A percentile compares a stretch with the other conserved stretches of the same genome.
Evolutionary conservation across 352 stramenopile genomes (phyloP).

Genomic region (Phytopythium chamaehyphon): DNA sequence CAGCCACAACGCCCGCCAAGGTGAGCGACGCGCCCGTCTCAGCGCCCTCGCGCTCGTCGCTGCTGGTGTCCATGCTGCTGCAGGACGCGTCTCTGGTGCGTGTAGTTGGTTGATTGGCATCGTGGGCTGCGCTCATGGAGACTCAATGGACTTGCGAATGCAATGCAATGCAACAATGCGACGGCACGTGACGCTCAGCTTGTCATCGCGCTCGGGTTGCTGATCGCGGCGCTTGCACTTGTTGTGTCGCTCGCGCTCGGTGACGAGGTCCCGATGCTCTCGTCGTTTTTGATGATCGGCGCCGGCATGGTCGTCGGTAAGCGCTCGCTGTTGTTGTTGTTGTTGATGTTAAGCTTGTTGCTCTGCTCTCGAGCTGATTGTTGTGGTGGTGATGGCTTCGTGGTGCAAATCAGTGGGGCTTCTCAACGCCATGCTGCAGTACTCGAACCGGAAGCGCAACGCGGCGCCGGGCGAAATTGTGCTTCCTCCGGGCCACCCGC

Average conservation of each 20-base stretch:
- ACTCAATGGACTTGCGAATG: no score
- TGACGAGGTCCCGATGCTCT: conserved; percentile 61
- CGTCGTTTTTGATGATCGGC: conserved; percentile 55
- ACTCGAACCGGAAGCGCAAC: conserved; percentile 30
- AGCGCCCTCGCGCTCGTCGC: conserved; percentile 17
- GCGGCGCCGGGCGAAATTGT: conserved; percentile 27
- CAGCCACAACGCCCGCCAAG: conserved; percentile 56
- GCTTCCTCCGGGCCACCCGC: conserved; percentile 28
- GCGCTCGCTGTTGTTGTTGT: neutral
- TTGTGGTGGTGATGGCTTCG: neutral
- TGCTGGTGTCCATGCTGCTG: conserved; percentile 36
- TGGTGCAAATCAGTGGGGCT: conserved; percentile 24
- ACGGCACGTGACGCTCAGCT: neutral
- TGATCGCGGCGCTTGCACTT: conserved; percentile 48
- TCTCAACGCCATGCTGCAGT: conserved; percentile 39
- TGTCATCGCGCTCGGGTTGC: conserved; percentile 24
- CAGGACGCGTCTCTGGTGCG: conserved; percentile 47
- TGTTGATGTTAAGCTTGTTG: neutral
- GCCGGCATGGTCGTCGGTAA: conserved; percentile 51
- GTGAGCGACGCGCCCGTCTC: conserved; percentile 14
- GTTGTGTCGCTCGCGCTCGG: conserved; percentile 50
- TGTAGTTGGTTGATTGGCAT: neutral
- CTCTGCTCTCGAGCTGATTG: conserved; percentile 3
- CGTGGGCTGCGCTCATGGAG: no score
- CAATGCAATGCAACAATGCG: no score